Base-by-base conservation (phyloP, 192 early-diverging fungal species). In the Podila verticillata region DNA sequence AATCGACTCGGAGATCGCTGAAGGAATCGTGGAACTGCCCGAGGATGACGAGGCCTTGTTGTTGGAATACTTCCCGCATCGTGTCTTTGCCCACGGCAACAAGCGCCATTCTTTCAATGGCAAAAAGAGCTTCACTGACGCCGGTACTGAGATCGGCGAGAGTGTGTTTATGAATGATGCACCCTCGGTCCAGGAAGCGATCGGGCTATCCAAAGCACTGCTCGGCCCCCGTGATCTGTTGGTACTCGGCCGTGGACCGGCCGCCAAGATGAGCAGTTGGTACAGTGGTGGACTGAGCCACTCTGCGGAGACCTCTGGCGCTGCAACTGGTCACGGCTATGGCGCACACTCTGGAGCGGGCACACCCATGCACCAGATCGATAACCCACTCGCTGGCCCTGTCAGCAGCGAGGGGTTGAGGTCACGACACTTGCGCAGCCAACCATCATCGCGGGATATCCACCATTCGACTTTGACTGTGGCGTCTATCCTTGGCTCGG, bases 151-250 rank as follows among this genome's bases (percentile, higher is more conserved):
- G 68, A 65, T 72, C 28, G 71, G 83, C 51, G 66, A 72, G 30
- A 66, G 72, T 1, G n/a, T 85, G 28, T 79, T 64, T 26, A 47
- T 86, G 9, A 39, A 56, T 5, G 66, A 80, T 2, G 56, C 73
- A 4, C 72, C 82, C 7, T 72, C 88, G 17, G 24, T 87, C 26
- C 74, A 78, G 65, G 83, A 80, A 60, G 81, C 82, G 10, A 65
- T 88, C 30, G 67, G 74, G 0, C 65, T 77, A 19, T 69, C 74
- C 10, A 85, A 73, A 34, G 58, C 67, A 9, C 29, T 75, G 13
- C 74, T 88, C 28, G 71, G 81, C 9, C 56, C 83, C 22, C 79
- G 86, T 57, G 89, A 90, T 70, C 70, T 88, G 20, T 57, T 90
- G 15, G 81, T 90, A 0, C 48, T 89, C 12, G 87, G 87, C 20